phyloP scores from a whole-genome alignment of 495 filamentous ascomycete species.

The Cercophora samala region DNA sequence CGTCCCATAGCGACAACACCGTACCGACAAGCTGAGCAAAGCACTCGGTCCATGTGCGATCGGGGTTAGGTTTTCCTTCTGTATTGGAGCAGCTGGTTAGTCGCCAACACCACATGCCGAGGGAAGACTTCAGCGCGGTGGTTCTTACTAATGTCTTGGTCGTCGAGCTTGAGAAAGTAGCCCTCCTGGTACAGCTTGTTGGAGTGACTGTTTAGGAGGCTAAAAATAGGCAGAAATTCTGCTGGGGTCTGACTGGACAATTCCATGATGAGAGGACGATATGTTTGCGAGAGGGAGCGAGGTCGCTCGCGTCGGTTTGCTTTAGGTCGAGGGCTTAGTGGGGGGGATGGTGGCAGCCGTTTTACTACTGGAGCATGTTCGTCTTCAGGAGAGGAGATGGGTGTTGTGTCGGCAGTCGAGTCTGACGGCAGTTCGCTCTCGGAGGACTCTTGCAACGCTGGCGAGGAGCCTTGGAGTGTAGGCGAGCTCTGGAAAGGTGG shows the following conservation, averaged over 20 bases:
- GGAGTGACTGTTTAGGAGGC: conserved; percentile 86
- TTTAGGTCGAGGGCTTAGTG: conserved; percentile 11
- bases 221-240: conserved; percentile 91
- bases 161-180: conserved; percentile 93
- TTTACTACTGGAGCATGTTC: conserved; percentile 37
- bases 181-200: conserved; percentile 98
- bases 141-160: conserved; percentile 79
- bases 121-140: conserved; percentile 7
- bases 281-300: conserved; percentile 67
- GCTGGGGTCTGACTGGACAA: conserved; percentile 79
- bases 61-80: conserved; percentile 83
- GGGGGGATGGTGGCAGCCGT: conserved; percentile 25
- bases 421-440: conserved; percentile 26
- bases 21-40: conserved; percentile 96
- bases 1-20: conserved; percentile 93
- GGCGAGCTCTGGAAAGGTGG: conserved; percentile 19
- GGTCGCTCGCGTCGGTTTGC: conserved; percentile 41
- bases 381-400: conserved; percentile 24
- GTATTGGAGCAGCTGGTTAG: conserved; percentile 2
- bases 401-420: conserved; percentile 24
- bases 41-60: conserved; percentile 93
- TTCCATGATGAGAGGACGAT: conserved; percentile 85
- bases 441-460: conserved; percentile 8
- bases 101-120: not conserved
- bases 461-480: not conserved